phyloP scores from a whole-genome alignment of 176 grass and related monocot genomes.

The Melocanna baccifera region DNA sequence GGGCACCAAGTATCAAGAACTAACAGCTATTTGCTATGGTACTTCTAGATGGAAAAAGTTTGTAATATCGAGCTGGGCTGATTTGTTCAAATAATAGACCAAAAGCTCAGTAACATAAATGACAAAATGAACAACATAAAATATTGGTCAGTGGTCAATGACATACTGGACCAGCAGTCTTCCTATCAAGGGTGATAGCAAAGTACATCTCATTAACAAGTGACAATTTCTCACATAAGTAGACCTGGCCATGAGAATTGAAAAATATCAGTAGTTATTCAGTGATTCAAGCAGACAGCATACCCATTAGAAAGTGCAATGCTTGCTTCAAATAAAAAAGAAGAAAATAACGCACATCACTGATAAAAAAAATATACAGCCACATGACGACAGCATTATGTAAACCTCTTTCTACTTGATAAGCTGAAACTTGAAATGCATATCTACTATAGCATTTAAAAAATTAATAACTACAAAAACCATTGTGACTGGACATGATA shows the following conservation, averaged over 20 bases:
- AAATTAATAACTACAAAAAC: not conserved
- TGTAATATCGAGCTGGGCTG: not conserved
- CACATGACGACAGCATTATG: not conserved
- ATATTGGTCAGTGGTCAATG: not conserved
- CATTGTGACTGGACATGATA: not conserved
- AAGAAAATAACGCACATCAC: not conserved
- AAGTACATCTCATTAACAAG: conserved; percentile 99
- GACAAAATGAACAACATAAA: too few species aligned
- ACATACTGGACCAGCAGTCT: conserved; percentile 87
- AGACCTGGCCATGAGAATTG: conserved; percentile 57
- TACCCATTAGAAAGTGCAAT: not conserved
- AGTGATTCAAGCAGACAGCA: conserved; percentile 3
- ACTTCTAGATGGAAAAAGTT: not conserved
- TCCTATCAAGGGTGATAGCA: conserved; percentile 95
- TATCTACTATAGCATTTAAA: not conserved
- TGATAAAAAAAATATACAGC: not conserved
- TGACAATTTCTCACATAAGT: conserved; percentile 91
- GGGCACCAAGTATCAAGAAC: not conserved
- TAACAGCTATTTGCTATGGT: not conserved
- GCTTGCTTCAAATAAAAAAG: not conserved
- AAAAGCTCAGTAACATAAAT: conserved; percentile 8
- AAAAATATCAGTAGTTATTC: conserved; percentile 27
- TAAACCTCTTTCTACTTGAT: not conserved
- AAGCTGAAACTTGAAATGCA: not conserved
- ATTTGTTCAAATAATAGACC: not conserved